phyloP scores from a whole-genome alignment of 2,329 filamentous ascomycete genomes.

The Scleromitrula shiraiana region DNA sequence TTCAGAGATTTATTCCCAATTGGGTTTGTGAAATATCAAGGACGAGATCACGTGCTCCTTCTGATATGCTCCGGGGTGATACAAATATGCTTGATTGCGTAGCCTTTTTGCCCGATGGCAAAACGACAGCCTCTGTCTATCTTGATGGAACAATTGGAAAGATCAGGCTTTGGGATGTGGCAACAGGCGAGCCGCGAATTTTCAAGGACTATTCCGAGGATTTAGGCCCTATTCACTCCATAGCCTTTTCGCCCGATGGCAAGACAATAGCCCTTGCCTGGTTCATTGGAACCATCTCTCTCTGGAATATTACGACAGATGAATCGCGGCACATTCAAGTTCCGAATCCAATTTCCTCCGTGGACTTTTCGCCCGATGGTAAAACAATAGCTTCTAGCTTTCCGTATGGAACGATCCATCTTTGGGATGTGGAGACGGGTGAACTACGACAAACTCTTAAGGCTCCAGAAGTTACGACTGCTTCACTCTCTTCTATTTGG shows the following conservation, averaged over 20 bases:
- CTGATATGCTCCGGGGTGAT: neutral
- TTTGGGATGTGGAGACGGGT: too few species aligned
- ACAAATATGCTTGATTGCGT: neutral
- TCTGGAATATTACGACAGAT: too few species aligned
- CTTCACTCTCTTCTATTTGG: too few species aligned
- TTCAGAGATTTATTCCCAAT: neutral
- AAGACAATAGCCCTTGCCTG: constrained; percentile 6
- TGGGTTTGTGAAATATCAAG: neutral
- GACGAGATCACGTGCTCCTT: neutral
- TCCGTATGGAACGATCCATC: too few species aligned
- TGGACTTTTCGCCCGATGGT: too few species aligned
- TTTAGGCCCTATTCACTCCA: constrained; percentile 5
- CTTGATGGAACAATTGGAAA: neutral
- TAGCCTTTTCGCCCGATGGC: constrained; percentile 12
- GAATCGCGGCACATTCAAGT: too few species aligned
- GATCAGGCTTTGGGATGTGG: neutral
- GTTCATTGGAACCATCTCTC: too few species aligned
- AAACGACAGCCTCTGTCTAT: neutral
- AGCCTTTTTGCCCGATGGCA: neutral
- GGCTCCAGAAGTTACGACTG: too few species aligned
- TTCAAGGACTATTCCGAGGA: constrained; percentile 49
- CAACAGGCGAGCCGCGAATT: neutral
- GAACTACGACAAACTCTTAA: too few species aligned
- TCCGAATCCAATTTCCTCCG: too few species aligned
- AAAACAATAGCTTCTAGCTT: too few species aligned